These are phyloP conservation scores for Protomyces inundatus DNA, from an alignment of 1,139 yeast species.

Conservation along the genomic window DNA sequence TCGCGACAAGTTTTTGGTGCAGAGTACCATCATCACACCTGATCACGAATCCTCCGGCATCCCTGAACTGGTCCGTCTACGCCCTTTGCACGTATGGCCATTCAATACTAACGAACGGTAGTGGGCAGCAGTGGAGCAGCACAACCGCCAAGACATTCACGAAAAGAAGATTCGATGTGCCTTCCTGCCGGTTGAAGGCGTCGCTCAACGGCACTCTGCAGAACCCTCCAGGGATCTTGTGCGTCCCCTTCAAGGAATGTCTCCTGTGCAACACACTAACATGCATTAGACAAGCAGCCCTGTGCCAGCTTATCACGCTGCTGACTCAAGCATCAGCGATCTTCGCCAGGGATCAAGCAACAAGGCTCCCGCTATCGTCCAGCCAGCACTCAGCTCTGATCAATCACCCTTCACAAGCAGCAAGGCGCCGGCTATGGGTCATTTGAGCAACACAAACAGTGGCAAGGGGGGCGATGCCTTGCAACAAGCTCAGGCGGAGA, in stretches of 20 bases:
- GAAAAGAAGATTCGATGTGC: slow-evolving; percentile 77
- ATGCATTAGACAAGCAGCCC: slow-evolving; percentile 12
- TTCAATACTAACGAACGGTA: not conserved
- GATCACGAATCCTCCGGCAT: slow-evolving; percentile 31
- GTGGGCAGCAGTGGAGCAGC: slow-evolving; percentile 68
- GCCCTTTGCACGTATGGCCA: not conserved
- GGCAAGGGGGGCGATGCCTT: not conserved
- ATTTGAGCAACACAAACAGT: not conserved
- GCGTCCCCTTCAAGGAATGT: not conserved
- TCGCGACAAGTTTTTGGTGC: slow-evolving; percentile 87
- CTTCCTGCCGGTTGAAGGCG: slow-evolving; percentile 42
- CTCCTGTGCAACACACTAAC: not conserved
- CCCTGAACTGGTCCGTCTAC: slow-evolving; percentile 17
- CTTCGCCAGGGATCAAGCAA: not conserved
- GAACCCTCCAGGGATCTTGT: not conserved
- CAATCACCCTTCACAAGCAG: no score
- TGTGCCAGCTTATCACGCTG: slow-evolving; percentile 25
- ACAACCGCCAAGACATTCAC: slow-evolving; percentile 54
- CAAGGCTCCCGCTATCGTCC: no score
- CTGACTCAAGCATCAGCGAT: slow-evolving; percentile 30
- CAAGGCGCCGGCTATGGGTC: no score
- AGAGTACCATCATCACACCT: slow-evolving; percentile 63
- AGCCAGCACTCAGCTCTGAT: no score
- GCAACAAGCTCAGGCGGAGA: slow-evolving; percentile 29
- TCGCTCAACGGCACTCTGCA: slow-evolving; percentile 4